phyloP scores from a whole-genome alignment of 108 stramenopile genomes.

The Chaetoceros tenuissimus region DNA sequence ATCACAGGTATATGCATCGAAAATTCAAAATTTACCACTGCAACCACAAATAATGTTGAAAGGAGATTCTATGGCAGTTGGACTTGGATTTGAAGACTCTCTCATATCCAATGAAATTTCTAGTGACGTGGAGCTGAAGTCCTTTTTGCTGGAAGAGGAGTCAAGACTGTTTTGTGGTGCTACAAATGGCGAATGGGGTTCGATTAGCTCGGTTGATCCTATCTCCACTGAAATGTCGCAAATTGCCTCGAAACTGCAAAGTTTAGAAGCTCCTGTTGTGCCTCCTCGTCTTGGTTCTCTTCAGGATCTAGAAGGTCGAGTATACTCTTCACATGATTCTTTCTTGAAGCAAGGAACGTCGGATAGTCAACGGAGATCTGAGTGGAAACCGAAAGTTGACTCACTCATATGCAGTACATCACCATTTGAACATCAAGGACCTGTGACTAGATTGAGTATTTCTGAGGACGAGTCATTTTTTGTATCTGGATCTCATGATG shows the following conservation, averaged over 20 bases:
- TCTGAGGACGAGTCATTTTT: slow-evolving; percentile 87
- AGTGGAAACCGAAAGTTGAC: slow-evolving; percentile 78
- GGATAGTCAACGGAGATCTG: slow-evolving; percentile 1
- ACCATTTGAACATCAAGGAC: slow-evolving; percentile 63
- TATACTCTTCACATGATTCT: slow-evolving; percentile 1
- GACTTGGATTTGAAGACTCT: neutral
- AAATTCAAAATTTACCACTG: neutral
- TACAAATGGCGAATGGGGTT: slow-evolving; percentile 70
- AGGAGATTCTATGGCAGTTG: neutral
- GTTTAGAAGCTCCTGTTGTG: slow-evolving; percentile 66
- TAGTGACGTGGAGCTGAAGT: neutral
- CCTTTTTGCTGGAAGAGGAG: slow-evolving; percentile 3
- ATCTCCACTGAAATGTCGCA: slow-evolving; percentile 43
- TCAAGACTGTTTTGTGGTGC: slow-evolving; percentile 49
- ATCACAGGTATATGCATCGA: neutral
- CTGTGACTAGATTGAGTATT: slow-evolving; percentile 84
- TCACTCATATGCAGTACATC: slow-evolving; percentile 51
- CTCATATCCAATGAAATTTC: neutral
- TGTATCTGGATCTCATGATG: slow-evolving; percentile 85
- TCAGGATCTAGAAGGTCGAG: slow-evolving; percentile 12
- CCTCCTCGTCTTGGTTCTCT: slow-evolving; percentile 44
- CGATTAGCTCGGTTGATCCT: slow-evolving; percentile 56
- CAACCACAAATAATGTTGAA: slow-evolving; percentile 7
- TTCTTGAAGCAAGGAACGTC: slow-evolving; percentile 6
- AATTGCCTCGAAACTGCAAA: slow-evolving; percentile 51